Evolutionary conservation across 345 rosid species (phyloP), one percentile per base, ranked within the genome.

Genomic region (Reutealis trisperma): DNA sequence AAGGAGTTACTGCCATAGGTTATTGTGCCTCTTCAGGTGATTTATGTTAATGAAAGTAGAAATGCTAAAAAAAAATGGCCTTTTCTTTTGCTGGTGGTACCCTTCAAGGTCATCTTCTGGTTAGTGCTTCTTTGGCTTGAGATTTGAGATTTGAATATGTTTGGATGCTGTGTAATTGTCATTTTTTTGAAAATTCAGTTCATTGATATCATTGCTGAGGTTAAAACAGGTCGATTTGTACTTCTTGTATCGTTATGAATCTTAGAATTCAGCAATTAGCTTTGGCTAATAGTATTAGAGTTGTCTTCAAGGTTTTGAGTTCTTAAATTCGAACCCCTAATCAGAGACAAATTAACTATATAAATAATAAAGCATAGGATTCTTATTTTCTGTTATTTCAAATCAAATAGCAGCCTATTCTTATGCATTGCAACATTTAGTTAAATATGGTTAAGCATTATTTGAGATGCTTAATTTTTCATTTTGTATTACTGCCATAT

Each of bases 1-100:
- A 95, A 90, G 86, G 90, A 89, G 86, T 82, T 92, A 72, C 76
- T 92, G 24, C 99, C 99, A 5, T 95, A 97, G 98, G 80, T 95
- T 32, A 88, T 88, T 88, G 85, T 95, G 91, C 98, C 99, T 75
- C 90, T 93, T 22, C 91, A 93, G 80, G 90, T 93, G 64, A 89
- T 89, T 77, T 95, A 90, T 82, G 95, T 89, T 5, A 89, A 88
- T 21, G 98, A 95, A 77, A 87, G 55, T 75, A 71, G 63, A 34
- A 83, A 76, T 57, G 61, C 86, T n/a, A 84, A 86, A 67, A 89
- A 88, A 80, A 81, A 1, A 66, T 70, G 42, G 83, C 89, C 27
- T 84, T 89, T 69, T 59, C 87, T 47, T 91, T 88, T 18, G 97
- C 96, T 5, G 75, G 98, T n/a, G 98, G 99, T 70, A 93, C 97